Percentiles rank a stretch among this genome's conserved stretches.
phyloP scores from a whole-genome alignment of 164 flowering plant species.

The Litsea cubeba region DNA sequence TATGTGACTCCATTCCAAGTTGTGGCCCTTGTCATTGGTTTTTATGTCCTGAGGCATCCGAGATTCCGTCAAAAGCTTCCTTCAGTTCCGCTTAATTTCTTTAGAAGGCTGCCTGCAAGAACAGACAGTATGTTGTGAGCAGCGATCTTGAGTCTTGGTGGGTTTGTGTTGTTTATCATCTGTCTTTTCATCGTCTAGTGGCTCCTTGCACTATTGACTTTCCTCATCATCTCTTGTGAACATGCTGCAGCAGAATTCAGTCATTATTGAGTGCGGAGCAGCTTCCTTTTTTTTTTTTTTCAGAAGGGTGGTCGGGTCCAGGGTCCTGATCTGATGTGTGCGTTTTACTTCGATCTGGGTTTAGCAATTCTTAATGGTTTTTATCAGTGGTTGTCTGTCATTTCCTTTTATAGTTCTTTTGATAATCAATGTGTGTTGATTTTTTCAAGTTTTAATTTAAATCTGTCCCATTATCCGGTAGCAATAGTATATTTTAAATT shows the following conservation, averaged over 20 bases:
- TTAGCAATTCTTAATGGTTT: not conserved
- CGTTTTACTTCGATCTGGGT: conserved; percentile 16
- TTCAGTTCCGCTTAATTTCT: conserved; percentile 39
- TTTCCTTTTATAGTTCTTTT: conserved; percentile 18
- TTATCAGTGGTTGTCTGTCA: conserved; percentile 8
- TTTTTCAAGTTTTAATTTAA: conserved; percentile 8
- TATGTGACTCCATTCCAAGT: conserved; percentile 26
- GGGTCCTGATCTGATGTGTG: conserved; percentile 18
- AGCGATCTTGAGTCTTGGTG: not conserved
- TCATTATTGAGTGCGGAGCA: conserved; percentile 12
- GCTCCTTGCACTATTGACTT: not conserved
- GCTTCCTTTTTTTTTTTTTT: conserved; percentile 13
- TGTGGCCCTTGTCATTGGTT: conserved; percentile 17
- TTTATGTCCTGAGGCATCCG: conserved; percentile 53
- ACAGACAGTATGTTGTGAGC: conserved; percentile 50
- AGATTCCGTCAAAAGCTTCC: conserved; percentile 43
- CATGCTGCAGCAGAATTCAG: not conserved
- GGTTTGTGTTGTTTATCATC: not conserved
- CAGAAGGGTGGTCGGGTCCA: conserved; percentile 4
- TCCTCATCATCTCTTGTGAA: not conserved
- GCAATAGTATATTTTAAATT: not conserved
- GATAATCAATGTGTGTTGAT: conserved; percentile 22
- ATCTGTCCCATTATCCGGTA: not conserved
- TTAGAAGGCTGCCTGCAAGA: conserved; percentile 55
- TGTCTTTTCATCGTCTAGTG: not conserved